Conservation (phyloP, 176 grass and related monocot species). For the Lolium perenne region DNA sequence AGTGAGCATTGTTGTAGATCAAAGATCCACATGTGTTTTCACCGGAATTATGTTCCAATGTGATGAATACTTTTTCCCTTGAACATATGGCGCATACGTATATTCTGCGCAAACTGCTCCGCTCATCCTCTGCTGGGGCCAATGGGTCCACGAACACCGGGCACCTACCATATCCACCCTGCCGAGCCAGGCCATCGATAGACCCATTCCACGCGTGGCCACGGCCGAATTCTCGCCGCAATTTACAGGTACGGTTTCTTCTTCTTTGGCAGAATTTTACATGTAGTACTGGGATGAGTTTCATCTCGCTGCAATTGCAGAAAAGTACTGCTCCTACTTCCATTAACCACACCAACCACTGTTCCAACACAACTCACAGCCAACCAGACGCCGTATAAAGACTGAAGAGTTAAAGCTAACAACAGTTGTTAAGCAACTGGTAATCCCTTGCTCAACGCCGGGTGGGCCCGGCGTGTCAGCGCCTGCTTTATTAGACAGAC, state of each 20-base stretch:
- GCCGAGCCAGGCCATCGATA: background rate
- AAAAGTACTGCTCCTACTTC: background rate
- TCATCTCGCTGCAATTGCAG: background rate
- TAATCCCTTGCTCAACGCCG: background rate
- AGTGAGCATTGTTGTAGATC: background rate
- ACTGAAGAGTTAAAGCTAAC: background rate
- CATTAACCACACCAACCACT: background rate
- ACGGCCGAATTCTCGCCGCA: background rate
- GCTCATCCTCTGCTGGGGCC: background rate
- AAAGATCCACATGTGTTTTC: background rate
- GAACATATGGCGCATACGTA: background rate
- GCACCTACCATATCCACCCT: background rate
- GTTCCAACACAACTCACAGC: background rate
- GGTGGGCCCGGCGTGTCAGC: background rate
- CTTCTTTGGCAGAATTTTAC: background rate
- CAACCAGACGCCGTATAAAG: background rate
- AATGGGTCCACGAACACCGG: background rate
- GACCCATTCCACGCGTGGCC: background rate
- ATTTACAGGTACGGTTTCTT: background rate
- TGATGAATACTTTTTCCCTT: background rate
- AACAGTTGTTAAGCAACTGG: background rate
- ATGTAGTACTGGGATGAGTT: background rate
- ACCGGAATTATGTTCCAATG: background rate
- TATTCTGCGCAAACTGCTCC: background rate
- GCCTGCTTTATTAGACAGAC: background rate